Base-by-base conservation (phyloP, 805 yeast species). In the Saturnispora hagleri region DNA sequence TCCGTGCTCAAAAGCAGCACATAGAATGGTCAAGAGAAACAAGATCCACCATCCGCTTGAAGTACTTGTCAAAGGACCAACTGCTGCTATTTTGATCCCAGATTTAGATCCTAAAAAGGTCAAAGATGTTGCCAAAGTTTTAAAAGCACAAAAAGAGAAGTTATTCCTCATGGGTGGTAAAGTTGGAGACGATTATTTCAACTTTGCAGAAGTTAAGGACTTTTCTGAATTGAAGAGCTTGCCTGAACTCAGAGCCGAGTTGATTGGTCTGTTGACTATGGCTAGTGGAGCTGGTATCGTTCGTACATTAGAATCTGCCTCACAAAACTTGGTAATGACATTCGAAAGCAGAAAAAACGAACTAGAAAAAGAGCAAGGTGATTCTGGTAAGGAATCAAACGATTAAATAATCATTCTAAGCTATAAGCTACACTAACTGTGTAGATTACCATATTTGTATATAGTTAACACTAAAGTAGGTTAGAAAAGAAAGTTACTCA, bases 231-330 rank as follows among this genome's bases (percentile, higher is more conserved):
- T 93, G 62, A 93, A 96, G 43, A 69, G 81, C 4, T 73, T 82
- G 62, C 80, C 77, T 43, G 81, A 82, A 58, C 71, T 91, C 58
- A 93, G 87, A 53, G 80, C 86, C 9, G 86, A 90, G 74, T 77
- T 93, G 59, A 84, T 85, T 12, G 96, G 96, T 10, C 73, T 88
- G 51, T 78, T 91, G 62, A 82, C 90, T n/a, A 70, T 85, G 52
- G 73, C 87, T 57, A 87, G 96, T 53, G 98, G 97, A 62, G 90
- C 88, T 44, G 95, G 95, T 10, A 75, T 91, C 64, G 95, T 86
- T 12, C 79, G 79, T 69, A 87, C 96, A 17, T 75, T 91, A 63
- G 84, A 85, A 69, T 65, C 84, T 18, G 73, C 87, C n/a, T 69
- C 86, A 15, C 80, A 80, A 57, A 69, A 72, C 53, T 76, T 90